Base-by-base conservation (phyloP, 257 asterid species). In the Ajuga chamaepitys region DNA sequence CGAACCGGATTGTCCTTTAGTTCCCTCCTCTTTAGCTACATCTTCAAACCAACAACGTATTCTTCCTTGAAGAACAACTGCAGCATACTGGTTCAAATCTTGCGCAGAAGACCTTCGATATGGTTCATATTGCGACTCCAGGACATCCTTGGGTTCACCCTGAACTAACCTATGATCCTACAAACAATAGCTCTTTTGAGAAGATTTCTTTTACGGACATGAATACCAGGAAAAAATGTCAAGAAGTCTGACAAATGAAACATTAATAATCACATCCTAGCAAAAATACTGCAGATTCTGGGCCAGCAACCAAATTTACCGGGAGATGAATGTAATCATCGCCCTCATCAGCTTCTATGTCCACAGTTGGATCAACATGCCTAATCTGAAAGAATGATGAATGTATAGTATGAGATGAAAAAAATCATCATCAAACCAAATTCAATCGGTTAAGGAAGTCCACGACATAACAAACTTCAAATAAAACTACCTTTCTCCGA, bases 11-110 rank as follows among this genome's bases (percentile, higher is more conserved):
- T n/a, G n/a, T n/a, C n/a, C n/a, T n/a, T n/a, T n/a, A n/a, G n/a
- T n/a, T n/a, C n/a, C n/a, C n/a, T n/a, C n/a, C n/a, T n/a, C n/a
- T n/a, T n/a, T n/a, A n/a, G n/a, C n/a, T n/a, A n/a, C n/a, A n/a
- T n/a, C n/a, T n/a, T n/a, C n/a, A n/a, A n/a, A 94, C 99, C 97
- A 62, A 90, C 78, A 75, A 81, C 72, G n/a, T n/a, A n/a, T n/a
- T 83, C 99, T 86, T 83, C 99, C 99, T 77, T 85, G 95, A 73
- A 94, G 97, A 78, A 94, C 99, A 73, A 90, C 97, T 20, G 99
- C 89, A 48, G 95, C 90, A 72, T 94, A 97, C 83, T 82, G 97
- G 76, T 94, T 94, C 69, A 94, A 82, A 72, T 88, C 82, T 82
- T 90, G 97, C 4, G 91, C 74, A 70, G 90, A 85, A 44, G 96